Evolutionary conservation across 108 stramenopile species (phyloP), one percentile per base, ranked within the genome.

Genomic region (Asterionellopsis glacialis): DNA sequence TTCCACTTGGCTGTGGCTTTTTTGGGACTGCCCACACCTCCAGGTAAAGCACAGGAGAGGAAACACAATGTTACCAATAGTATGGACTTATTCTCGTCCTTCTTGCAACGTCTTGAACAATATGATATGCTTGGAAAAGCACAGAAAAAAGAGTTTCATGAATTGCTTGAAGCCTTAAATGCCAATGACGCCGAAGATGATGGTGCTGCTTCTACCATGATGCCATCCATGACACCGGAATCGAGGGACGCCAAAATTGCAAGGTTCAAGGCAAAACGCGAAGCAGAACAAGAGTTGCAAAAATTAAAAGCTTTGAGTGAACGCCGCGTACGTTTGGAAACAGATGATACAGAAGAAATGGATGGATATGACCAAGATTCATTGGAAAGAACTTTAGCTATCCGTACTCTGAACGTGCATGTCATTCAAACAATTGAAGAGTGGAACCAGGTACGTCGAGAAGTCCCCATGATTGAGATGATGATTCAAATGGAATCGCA

Each of bases 341-440:
- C 87, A 11, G 43, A 59, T 16, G 56, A 69, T 0, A 75, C 77
- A 24, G 91, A 89, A 27, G 72, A 68, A 38, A 62, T 87, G 70
- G 88, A 85, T 58, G 91, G 87, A 1, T 59, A 81, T 56, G 91
- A 93, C 45, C 59, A 69, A n/a, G 91, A 93, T 63, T 67, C 81
- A 0, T 26, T 93, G 43, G 62, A 68, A 41, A 73, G 91, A 28
- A 67, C 64, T 0, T 13, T 87, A 15, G 59, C 75, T 48, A 55
- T 93, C 33, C 65, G 73, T 19, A 57, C 77, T 11, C 47, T 89
- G 25, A 44, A 72, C 0, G n/a, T 82, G 18, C 41, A 60, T 48
- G 82, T 81, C 41, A 51, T 61, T 16, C 75, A 81, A 45, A 72
- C 83, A 9, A 63, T 89, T 45, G 91, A 89, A 64, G 79, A 87